Base-by-base conservation (phyloP, 768 basidiomycete species). In the Boletus reticulatus region DNA sequence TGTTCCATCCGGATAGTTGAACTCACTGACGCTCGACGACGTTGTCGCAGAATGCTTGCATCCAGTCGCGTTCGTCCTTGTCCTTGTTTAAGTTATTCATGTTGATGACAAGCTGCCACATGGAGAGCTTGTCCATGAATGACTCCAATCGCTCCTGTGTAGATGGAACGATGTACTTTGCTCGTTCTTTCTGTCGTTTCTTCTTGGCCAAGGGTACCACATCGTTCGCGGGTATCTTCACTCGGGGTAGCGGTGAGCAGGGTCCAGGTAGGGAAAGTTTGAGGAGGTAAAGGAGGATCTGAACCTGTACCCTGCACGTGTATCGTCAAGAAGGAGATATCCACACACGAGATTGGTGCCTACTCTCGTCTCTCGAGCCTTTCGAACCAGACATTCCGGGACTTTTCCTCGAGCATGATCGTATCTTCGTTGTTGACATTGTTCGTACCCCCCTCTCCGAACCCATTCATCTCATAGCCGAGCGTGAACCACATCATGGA, bases 121-220 rank as follows among this genome's bases (percentile, higher is more conserved):
- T 84, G 4, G 85, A 87, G 8, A 92, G 69, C 63, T 85, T 88
- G 70, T 92, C 89, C 85, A 90, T 89, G 69, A 87, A 84, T 1
- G 76, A 74, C 66, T 92, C 88, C 2, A 90, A 69, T 24, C 78
- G 76, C n/a, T 84, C 85, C 48, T 82, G 80, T 2, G 62, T 37
- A 52, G 65, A 49, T 59, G 67, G 53, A 62, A 61, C 29, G 52
- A 59, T n/a, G 44, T 61, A n/a, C 60, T 39, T 72, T 53, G 46
- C 56, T 27, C 57, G 61, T 29, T 57, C 58, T 49, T 61, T 65
- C 52, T 24, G 61, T 27, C 61, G 67, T 48, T 66, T 73, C 47
- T 62, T 76, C 78, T 42, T 71, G 53, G 55, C 71, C 61, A 56
- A 58, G 6, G 59, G 57, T 38, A 67, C 70, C 3, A 62, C 62